phyloP scores from a whole-genome alignment of 2,329 filamentous ascomycete genomes.

The Beauveria rudraprayagi region DNA sequence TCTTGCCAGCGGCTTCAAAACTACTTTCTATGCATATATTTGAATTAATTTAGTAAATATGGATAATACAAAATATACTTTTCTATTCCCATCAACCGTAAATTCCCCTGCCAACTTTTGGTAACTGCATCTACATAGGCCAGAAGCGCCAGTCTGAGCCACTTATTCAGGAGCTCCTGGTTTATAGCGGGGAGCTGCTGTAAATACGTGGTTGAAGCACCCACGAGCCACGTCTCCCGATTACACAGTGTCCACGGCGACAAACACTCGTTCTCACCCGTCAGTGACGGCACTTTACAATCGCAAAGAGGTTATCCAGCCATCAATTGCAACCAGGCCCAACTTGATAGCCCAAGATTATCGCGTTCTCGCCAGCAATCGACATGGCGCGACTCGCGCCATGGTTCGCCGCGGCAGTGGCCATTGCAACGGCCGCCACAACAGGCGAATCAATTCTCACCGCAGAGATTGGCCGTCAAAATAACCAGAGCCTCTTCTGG shows the following conservation, averaged over 20 bases:
- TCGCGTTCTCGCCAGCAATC: background rate
- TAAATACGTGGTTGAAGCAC: background rate
- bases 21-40: no score
- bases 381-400: constrained; percentile 26
- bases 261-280: background rate
- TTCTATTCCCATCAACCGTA: background rate
- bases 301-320: background rate
- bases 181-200: constrained; percentile 2
- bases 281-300: background rate
- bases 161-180: background rate
- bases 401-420: constrained; percentile 24
- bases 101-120: background rate
- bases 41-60: background rate
- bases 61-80: no score
- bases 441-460: constrained; percentile 33
- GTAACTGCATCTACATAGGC: background rate
- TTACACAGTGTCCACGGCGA: constrained; percentile 5
- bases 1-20: background rate
- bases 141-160: background rate
- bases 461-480: constrained; percentile 42
- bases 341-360: background rate
- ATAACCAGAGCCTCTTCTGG: constrained; percentile 88
- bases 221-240: background rate
- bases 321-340: background rate
- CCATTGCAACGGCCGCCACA: constrained; percentile 19